Percentiles rank a stretch among this genome's conserved stretches.
These are phyloP conservation scores for Lepiota venenata DNA, from an alignment of 768 basidiomycete species.

Conservation along the genomic window DNA sequence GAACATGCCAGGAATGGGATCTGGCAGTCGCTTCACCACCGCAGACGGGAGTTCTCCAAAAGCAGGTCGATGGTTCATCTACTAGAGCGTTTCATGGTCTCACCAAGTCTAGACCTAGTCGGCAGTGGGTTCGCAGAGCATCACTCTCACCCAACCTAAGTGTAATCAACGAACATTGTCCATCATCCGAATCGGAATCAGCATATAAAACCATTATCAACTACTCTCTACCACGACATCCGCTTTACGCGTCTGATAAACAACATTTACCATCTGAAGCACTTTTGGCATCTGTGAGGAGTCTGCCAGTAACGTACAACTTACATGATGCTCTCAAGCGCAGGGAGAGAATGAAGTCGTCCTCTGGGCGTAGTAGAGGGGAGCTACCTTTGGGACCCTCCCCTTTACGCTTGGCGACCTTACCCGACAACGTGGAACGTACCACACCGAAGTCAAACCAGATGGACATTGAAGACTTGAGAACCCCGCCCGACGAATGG, in stretches of 20 bases:
- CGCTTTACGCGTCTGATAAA: neutral
- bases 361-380: constrained; percentile 24
- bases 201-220: neutral
- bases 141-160: constrained; percentile 8
- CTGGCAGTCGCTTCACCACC: no score
- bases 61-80: neutral
- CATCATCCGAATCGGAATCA: neutral
- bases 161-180: constrained; percentile 3
- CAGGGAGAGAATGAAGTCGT: constrained; percentile 8
- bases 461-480: constrained; percentile 14
- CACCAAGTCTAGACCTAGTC: constrained; percentile 4
- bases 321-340: neutral
- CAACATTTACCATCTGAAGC: neutral
- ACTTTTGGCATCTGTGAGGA: neutral
- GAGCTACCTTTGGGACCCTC: constrained; percentile 44
- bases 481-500: neutral
- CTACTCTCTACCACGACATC: neutral
- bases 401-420: constrained; percentile 41
- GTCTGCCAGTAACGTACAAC: constrained; percentile 2
- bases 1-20: neutral
- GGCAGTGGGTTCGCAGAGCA: neutral
- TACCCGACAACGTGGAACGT: constrained; percentile 28
- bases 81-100: neutral
- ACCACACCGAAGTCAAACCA: constrained; percentile 10
- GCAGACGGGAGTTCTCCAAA: neutral